Evolutionary conservation across 1,139 yeast species (phyloP), one percentile per base, ranked within the genome.

Genomic region (Taphrina flavorubra): DNA sequence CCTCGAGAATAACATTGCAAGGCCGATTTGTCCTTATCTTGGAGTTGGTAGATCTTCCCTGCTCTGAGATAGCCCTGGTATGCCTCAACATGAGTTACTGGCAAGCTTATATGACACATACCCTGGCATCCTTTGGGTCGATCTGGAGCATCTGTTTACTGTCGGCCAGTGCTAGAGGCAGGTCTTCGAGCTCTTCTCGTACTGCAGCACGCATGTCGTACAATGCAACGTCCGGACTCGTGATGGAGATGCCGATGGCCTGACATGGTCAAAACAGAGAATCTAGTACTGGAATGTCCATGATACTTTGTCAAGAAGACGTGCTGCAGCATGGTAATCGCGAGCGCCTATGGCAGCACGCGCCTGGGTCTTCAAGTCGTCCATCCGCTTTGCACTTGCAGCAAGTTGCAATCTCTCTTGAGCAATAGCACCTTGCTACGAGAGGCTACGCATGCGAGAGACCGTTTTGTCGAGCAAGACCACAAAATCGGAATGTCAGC

Each of bases 41-140:
- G 51, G 6, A 63, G 39, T 16, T 63, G 67, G 16, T 63, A 63
- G 25, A 63, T 18, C 39, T 63, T 63, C 14, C 67, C 67, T 4
- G 46, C 60, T 36, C 67, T 46, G 16, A 63, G 47, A 55, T 63
- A 63, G 37, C 67, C 67, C 67, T 63, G 25, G 25, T 6, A 10
- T 10, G 16, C 34, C 14, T 40, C 59, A 31, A 10, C 18, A 14
- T n/a, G 1, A 11, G 25, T 7, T 34, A 7, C 8, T 8, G 39
- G 4, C 11, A 25, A 25, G 31, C 1, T 25, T 25, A 25, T 25
- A 25, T 25, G 31, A 25, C 31, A 25, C 31, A 4, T 20, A 47
- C 67, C 37, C 46, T 63, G 16, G 59, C 51, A 47, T 63, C 53
- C 25, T 46, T 16, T 13, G 51, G 39, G 16, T 55, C 67, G 18